A percentile compares a stretch with the other conserved stretches of the same genome.
These are phyloP conservation scores for Alternaria conjuncta DNA, from an alignment of 2,329 filamentous ascomycete genomes.

Conservation along the genomic window DNA sequence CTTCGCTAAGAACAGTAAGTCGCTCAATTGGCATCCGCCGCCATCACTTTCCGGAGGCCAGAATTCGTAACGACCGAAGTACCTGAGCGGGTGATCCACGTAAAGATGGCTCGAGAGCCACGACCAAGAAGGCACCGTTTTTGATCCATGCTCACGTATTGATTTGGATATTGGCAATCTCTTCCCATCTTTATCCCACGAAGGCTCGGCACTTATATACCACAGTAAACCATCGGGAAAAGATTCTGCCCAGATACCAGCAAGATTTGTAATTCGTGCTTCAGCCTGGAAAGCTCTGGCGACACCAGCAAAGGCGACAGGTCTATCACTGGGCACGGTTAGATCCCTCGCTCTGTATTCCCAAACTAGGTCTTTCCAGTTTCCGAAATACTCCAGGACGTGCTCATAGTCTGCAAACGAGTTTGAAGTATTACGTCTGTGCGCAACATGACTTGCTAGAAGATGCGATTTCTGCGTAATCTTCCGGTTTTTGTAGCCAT, in stretches of 20 bases:
- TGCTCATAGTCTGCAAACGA: background rate
- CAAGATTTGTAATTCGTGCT: background rate
- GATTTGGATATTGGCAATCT: background rate
- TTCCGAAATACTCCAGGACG: fast-evolving
- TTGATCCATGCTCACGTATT: background rate
- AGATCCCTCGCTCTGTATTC: background rate
- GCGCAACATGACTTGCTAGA: background rate
- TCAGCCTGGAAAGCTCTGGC: background rate
- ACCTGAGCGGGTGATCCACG: background rate
- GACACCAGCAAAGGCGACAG: background rate
- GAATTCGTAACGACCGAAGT: no score
- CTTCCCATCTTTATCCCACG: no score
- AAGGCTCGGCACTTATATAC: background rate
- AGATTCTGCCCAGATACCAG: background rate
- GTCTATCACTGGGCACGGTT: background rate
- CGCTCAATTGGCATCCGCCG: no score
- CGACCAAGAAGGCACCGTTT: background rate
- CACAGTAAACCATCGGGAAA: background rate
- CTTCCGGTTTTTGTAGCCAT: background rate
- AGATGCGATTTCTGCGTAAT: background rate
- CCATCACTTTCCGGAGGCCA: no score
- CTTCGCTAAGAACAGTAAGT: background rate
- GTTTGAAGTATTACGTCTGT: background rate
- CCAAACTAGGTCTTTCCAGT: background rate
- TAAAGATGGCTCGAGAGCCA: background rate